Percentiles rank a stretch among this genome's conserved stretches.
Evolutionary conservation across 148 eudicot species (phyloP).

Genomic region (Chenopodium berlandieri): DNA sequence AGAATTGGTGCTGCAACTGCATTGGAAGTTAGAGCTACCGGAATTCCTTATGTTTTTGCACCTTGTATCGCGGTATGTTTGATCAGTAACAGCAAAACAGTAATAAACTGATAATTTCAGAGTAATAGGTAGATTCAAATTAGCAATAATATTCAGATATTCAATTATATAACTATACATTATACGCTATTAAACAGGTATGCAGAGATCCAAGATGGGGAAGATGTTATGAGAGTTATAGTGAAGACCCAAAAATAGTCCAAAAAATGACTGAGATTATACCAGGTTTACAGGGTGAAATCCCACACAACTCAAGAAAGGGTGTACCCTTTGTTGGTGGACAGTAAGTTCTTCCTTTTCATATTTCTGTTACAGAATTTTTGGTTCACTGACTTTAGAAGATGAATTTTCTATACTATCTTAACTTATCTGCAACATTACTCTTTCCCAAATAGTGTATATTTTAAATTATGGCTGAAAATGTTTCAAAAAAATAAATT

Average conservation of each 20-base stretch:
- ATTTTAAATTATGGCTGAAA: too few relatives aligned
- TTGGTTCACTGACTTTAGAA: not conserved
- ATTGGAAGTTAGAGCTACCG: constrained; percentile 78
- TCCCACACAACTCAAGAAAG: constrained; percentile 44
- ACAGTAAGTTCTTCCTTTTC: constrained; percentile 41
- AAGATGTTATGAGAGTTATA: constrained; percentile 79
- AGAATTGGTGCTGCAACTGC: constrained; percentile 82
- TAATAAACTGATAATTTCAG: not conserved
- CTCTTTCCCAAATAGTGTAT: not conserved
- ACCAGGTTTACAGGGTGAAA: constrained; percentile 81
- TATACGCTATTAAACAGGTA: constrained; percentile 36
- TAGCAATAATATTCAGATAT: not conserved
- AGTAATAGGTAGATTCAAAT: not conserved
- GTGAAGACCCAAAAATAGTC: constrained; percentile 76
- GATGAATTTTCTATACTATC: not conserved
- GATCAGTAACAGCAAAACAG: not conserved
- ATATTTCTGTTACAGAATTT: not conserved
- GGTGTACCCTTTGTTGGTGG: constrained; percentile 70
- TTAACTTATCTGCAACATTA: not conserved
- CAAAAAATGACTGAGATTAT: constrained; percentile 69
- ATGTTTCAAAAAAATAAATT: too few relatives aligned
- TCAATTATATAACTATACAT: not conserved
- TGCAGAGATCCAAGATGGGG: constrained; percentile 98
- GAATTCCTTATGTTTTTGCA: constrained; percentile 68
- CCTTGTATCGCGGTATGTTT: constrained; percentile 69